Conservation (phyloP, 1,284 basidiomycete genomes). For the Phenoliferia sp. region DNA sequence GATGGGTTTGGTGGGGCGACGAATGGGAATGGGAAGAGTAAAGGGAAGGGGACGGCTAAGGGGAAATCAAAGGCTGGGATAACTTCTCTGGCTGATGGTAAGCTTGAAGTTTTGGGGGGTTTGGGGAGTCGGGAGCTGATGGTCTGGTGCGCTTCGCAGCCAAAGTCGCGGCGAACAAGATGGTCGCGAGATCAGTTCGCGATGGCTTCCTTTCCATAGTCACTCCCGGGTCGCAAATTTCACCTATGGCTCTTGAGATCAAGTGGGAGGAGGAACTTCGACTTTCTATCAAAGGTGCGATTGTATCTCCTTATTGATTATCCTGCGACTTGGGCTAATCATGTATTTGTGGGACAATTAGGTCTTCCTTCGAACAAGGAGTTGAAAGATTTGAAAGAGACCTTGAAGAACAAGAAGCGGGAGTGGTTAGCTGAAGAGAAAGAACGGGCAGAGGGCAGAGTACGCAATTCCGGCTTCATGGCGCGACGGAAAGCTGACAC, state of each 20-base stretch:
- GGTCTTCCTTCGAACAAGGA: slow-evolving; percentile 27
- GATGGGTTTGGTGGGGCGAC: neutral
- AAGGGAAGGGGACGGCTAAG: slow-evolving; percentile 7
- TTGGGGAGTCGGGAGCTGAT: neutral
- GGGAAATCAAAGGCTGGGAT: neutral
- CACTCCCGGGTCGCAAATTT: slow-evolving; percentile 29
- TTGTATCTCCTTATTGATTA: neutral
- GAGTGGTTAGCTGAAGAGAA: slow-evolving; percentile 22
- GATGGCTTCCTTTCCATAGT: slow-evolving; percentile 28
- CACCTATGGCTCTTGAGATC: slow-evolving; percentile 29
- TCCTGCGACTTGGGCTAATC: neutral
- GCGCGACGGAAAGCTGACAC: neutral
- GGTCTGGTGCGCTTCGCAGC: neutral
- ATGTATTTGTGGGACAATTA: neutral
- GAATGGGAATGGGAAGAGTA: slow-evolving; percentile 16
- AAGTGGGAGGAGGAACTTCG: slow-evolving; percentile 33
- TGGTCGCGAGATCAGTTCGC: slow-evolving; percentile 23
- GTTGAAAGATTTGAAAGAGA: slow-evolving; percentile 15
- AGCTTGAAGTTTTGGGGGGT: neutral
- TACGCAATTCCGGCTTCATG: neutral
- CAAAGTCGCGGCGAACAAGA: slow-evolving; percentile 12
- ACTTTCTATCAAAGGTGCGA: slow-evolving; percentile 25
- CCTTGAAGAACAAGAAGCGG: slow-evolving; percentile 15
- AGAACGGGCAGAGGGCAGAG: slow-evolving; percentile 19
- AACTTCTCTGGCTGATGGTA: neutral